Evolutionary conservation across 1,139 yeast genomes (phyloP).

Genomic region (Yamadazyma kanchanaburiensis): DNA sequence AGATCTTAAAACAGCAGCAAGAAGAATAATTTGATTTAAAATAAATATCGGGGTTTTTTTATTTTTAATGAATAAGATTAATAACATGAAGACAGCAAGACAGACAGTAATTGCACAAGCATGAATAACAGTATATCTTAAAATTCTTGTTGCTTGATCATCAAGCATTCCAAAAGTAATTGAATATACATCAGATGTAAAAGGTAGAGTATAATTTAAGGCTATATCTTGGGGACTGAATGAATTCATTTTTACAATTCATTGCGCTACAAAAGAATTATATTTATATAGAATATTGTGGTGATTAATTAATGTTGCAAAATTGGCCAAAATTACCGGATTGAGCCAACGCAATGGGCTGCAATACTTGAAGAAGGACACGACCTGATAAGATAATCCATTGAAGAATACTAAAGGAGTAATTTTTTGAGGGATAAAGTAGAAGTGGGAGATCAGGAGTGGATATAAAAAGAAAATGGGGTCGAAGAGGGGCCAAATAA

Average conservation of each 20-base stretch:
- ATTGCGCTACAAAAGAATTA: too few species aligned
- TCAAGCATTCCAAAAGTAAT: constrained; percentile 14
- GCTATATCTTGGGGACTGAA: constrained; percentile 14
- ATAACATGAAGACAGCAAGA: constrained; percentile 18
- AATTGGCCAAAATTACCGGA: constrained; percentile 7
- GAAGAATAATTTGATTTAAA: constrained; percentile 59
- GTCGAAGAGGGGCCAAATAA: too few species aligned
- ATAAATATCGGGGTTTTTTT: constrained; percentile 66
- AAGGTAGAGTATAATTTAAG: constrained; percentile 18
- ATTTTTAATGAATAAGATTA: constrained; percentile 41
- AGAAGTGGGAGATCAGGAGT: too few species aligned
- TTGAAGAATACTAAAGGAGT: too few species aligned
- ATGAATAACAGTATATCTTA: constrained; percentile 14
- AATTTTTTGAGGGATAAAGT: too few species aligned
- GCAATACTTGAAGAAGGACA: too few species aligned
- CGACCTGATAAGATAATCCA: too few species aligned
- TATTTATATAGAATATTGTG: too few species aligned
- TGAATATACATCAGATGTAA: constrained; percentile 5
- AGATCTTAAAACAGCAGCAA: constrained; percentile 55
- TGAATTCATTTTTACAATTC: too few species aligned
- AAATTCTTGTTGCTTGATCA: constrained; percentile 6
- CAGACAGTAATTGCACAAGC: constrained; percentile 29
- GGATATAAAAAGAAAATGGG: too few species aligned
- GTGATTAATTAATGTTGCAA: background rate
- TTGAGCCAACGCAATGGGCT: constrained; percentile 5